Evolutionary conservation across 345 rosid genomes (phyloP), one percentile per base, ranked within the genome.

Genomic region (Draba incana): DNA sequence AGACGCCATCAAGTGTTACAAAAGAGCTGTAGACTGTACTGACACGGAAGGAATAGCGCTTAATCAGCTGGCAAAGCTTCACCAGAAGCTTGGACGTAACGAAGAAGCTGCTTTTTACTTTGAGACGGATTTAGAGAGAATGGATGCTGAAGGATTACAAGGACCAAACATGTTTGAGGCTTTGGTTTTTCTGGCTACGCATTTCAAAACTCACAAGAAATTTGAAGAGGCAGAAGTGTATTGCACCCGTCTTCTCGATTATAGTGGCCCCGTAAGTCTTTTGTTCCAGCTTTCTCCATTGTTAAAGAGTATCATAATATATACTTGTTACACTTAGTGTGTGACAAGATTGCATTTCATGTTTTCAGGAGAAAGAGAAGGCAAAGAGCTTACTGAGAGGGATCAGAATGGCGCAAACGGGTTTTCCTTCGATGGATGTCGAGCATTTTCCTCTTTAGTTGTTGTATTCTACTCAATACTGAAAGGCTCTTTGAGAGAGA

Each of bases 61-160:
- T 44, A 86, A 84, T 69, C 86, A 79, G 80, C 80, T 94, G 14
- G 99, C 97, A 33, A 86, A 89, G 78, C 85, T 89, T 72, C 92
- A 88, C 62, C 58, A 62, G 12, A 84, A 81, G 63, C 89, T 91
- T 41, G 96, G 88, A 50, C 86, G 77, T 15, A 56, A 78, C 39
- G 98, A 91, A 64, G 98, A 94, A 76, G 97, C 97, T 15, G 97
- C 96, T 11, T 88, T 82, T 83, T 91, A 87, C 79, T 89, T 86
- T 64, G 89, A 84, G 77, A 94, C 85, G 81, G 96, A 91, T 81
- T 73, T 91, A 49, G 99, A 88, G 69, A 85, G 89, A 76, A 91
- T 91, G 99, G 97, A 94, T 80, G 90, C 85, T 23, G 99, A 94
- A 75, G 98, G 93, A 72, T 84, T 97, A 77, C 98, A 89, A 77